Percentiles rank a stretch among this genome's conserved stretches.
phyloP scores from a whole-genome alignment of 2,329 filamentous ascomycete species.

The Trichoderma breve region DNA sequence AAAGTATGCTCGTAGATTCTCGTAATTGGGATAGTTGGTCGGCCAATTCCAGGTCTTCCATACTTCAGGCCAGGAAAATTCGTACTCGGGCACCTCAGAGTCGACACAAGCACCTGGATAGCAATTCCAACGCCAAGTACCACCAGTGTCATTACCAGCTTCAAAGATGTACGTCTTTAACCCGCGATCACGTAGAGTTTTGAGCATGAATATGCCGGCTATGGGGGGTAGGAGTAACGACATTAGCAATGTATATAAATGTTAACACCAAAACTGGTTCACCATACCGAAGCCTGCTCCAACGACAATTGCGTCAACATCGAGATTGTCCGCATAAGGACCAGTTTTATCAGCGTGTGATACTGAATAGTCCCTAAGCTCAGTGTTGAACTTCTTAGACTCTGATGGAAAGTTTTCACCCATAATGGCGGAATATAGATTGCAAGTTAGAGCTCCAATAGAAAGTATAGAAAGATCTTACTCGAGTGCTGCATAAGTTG shows the following conservation, averaged over 20 bases:
- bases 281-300: slow-evolving; percentile 44
- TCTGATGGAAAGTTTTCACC: background rate
- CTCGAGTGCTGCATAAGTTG: background rate
- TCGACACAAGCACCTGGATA: slow-evolving; percentile 57
- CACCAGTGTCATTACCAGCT: slow-evolving; percentile 50
- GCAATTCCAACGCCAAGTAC: slow-evolving; percentile 56
- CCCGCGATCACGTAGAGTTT: slow-evolving; percentile 50
- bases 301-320: slow-evolving; percentile 45
- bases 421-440: background rate
- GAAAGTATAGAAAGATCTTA: background rate
- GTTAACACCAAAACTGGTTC: background rate
- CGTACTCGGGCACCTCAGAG: slow-evolving; percentile 52
- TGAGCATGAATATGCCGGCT: slow-evolving; percentile 51
- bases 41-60: slow-evolving; percentile 58
- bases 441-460: background rate
- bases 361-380: slow-evolving; percentile 40
- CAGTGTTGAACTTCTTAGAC: slow-evolving; percentile 42
- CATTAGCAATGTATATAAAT: background rate
- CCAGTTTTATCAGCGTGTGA: slow-evolving; percentile 33
- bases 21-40: slow-evolving; percentile 49
- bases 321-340: slow-evolving; percentile 42
- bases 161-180: slow-evolving; percentile 51
- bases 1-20: slow-evolving; percentile 57
- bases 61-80: slow-evolving; percentile 51
- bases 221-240: background rate